Conservation (phyloP, 2,329 filamentous ascomycete genomes). For the Trichoderma aggressivum region DNA sequence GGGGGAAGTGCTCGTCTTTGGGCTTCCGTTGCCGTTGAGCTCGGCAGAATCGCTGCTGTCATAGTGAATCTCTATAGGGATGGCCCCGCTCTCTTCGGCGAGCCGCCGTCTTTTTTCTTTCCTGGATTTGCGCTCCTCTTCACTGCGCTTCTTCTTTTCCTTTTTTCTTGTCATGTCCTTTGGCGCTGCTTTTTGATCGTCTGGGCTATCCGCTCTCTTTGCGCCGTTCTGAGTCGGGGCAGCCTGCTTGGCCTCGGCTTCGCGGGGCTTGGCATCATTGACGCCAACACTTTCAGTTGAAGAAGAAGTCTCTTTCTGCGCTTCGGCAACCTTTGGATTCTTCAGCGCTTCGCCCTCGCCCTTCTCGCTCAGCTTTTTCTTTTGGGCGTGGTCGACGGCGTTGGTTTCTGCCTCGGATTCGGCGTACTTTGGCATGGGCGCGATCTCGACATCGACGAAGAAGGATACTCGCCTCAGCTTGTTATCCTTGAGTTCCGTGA, state of each 20-base stretch:
- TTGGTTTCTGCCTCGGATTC: conserved; percentile 52
- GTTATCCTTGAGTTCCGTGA: conserved; percentile 73
- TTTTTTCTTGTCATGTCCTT: conserved; percentile 62
- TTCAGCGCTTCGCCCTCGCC: conserved; percentile 74
- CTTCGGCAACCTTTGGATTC: conserved; percentile 57
- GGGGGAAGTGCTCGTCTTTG: conserved; percentile 47
- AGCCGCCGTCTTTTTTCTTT: conserved; percentile 84
- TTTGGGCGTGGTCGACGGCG: conserved; percentile 50
- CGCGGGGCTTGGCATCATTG: conserved; percentile 37
- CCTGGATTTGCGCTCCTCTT: conserved; percentile 86
- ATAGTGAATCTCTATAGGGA: conserved; percentile 77
- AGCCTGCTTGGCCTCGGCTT: conserved; percentile 39
- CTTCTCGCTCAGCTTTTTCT: conserved; percentile 63
- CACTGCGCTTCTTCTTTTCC: conserved; percentile 93
- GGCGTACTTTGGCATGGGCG: conserved; percentile 74
- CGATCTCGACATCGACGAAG: conserved; percentile 96
- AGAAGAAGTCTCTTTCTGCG: conserved; percentile 37
- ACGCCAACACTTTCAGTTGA: conserved; percentile 38
- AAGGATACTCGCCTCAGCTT: conserved; percentile 89
- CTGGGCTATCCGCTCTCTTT: conserved; percentile 26
- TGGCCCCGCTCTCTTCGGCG: conserved; percentile 81
- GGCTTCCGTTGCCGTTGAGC: conserved; percentile 21
- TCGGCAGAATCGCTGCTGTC: conserved; percentile 61
- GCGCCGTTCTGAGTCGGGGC: conserved; percentile 26
- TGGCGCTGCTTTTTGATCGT: neutral